Evolutionary conservation across 2,329 filamentous ascomycete species (phyloP).

Genomic region (Beauveria pseudobassiana): DNA sequence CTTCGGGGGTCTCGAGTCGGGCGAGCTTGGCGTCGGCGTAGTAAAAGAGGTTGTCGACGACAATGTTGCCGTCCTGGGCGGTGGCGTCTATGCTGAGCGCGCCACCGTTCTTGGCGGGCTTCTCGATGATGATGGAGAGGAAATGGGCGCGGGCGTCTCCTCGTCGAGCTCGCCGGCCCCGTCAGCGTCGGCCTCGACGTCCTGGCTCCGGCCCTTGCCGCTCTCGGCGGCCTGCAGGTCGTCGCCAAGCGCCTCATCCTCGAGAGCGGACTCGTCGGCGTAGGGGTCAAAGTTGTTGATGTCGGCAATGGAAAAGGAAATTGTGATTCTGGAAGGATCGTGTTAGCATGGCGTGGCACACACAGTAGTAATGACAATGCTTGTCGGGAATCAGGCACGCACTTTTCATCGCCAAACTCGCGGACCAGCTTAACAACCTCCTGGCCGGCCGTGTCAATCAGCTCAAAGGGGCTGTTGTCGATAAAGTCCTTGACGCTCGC

Average conservation of each 20-base stretch:
- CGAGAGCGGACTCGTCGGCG: slow-evolving; percentile 29
- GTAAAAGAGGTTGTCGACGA: slow-evolving; percentile 87
- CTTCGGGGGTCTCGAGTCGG: slow-evolving; percentile 66
- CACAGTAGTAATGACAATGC: too few relatives aligned
- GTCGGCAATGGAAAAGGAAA: slow-evolving; percentile 37
- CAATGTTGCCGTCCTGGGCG: slow-evolving; percentile 77
- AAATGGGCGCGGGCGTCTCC: slow-evolving; percentile 64
- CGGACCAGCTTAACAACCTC: slow-evolving; percentile 83
- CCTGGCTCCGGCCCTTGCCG: slow-evolving; percentile 39
- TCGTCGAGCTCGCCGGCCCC: slow-evolving; percentile 36
- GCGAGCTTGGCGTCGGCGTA: slow-evolving; percentile 73
- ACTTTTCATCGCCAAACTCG: slow-evolving; percentile 84
- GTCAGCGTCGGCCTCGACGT: slow-evolving; percentile 41
- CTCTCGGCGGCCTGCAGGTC: slow-evolving; percentile 45
- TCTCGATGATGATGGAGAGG: slow-evolving; percentile 85
- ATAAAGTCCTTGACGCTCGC: slow-evolving; percentile 81
- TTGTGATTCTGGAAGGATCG: slow-evolving; percentile 29
- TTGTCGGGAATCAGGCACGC: slow-evolving; percentile 25
- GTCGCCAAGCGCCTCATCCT: slow-evolving; percentile 32
- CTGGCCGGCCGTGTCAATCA: slow-evolving; percentile 73
- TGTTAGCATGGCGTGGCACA: background rate
- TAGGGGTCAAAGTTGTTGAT: slow-evolving; percentile 33
- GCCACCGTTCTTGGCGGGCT: slow-evolving; percentile 61
- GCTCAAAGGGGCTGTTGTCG: slow-evolving; percentile 75
- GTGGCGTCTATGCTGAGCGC: slow-evolving; percentile 81